Evolutionary conservation across 371 early-diverging fungal genomes (phyloP).

Genomic region (Mortierella polycephala): DNA sequence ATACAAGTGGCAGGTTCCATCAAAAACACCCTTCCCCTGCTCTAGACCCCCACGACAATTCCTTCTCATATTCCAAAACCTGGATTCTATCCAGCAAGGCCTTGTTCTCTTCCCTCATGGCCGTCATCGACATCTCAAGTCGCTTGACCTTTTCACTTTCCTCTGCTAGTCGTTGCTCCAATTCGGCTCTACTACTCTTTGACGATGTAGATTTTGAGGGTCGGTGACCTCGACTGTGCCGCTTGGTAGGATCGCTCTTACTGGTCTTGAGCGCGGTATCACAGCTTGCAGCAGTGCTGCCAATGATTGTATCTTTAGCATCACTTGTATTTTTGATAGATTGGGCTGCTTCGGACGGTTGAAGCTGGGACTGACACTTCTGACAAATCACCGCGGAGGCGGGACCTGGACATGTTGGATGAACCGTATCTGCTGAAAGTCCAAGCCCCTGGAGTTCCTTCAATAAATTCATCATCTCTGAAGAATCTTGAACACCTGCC

Average conservation of each 20-base stretch:
- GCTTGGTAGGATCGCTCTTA: neutral
- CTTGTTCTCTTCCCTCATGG: constrained; percentile 42
- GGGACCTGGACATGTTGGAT: neutral
- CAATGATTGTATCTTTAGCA: neutral
- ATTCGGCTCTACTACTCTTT: constrained; percentile 18
- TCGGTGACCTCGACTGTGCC: constrained; percentile 12
- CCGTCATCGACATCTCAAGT: constrained; percentile 45
- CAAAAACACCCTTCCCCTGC: neutral
- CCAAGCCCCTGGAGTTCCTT: constrained; percentile 1
- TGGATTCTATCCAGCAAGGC: constrained; percentile 51
- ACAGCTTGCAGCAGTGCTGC: no score
- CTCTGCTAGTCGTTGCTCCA: constrained; percentile 28
- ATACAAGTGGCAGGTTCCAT: no score
- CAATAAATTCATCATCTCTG: no score
- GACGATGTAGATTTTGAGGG: constrained; percentile 21
- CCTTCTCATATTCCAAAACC: constrained; percentile 42
- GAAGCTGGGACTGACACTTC: constrained; percentile 26
- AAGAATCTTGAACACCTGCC: no score
- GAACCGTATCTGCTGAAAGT: neutral
- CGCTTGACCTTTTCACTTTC: constrained; percentile 33
- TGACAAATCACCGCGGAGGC: constrained; percentile 15
- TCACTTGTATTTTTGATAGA: constrained; percentile 1
- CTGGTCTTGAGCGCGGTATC: no score
- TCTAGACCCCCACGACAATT: neutral
- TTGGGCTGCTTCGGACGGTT: neutral